phyloP scores from a whole-genome alignment of 441 rosid species.

The Corymbia citriodora region DNA sequence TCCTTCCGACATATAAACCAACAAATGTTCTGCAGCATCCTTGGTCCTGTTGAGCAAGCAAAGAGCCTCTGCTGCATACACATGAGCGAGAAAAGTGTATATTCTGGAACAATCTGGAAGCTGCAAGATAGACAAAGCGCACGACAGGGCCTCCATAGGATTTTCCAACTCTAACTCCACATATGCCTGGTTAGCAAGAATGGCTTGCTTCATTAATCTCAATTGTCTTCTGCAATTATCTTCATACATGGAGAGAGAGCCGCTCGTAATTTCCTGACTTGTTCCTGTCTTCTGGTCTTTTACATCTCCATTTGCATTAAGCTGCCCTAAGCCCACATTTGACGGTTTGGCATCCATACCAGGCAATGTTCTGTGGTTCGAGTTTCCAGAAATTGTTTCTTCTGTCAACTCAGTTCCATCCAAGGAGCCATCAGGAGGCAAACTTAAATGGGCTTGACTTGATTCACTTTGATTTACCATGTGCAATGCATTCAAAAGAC shows the following conservation, averaged over 20 bases:
- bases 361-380: constrained; percentile 27
- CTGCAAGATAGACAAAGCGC: constrained; percentile 65
- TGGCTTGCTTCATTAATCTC: constrained; percentile 60
- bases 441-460: constrained; percentile 20
- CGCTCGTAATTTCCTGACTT: constrained; percentile 57
- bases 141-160: constrained; percentile 69
- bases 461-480: constrained; percentile 41
- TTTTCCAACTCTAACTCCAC: constrained; percentile 88
- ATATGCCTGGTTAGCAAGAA: constrained; percentile 73
- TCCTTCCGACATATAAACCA: constrained; percentile 51
- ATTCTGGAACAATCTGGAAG: constrained; percentile 62
- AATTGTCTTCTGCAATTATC: constrained; percentile 45
- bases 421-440: constrained; percentile 29
- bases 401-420: constrained; percentile 46
- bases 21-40: constrained; percentile 82
- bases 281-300: constrained; percentile 71
- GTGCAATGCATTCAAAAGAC: constrained; percentile 69
- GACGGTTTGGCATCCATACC: constrained; percentile 40
- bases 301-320: constrained; percentile 54
- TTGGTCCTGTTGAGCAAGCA: constrained; percentile 74
- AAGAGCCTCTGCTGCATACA: constrained; percentile 94
- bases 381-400: constrained; percentile 21
- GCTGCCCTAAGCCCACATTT: constrained; percentile 23
- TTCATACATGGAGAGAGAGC: constrained; percentile 51
- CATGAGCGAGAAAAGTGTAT: constrained; percentile 65